Evolutionary conservation across 192 early-diverging fungal genomes (phyloP).

Genomic region (Backusella australiensis): DNA sequence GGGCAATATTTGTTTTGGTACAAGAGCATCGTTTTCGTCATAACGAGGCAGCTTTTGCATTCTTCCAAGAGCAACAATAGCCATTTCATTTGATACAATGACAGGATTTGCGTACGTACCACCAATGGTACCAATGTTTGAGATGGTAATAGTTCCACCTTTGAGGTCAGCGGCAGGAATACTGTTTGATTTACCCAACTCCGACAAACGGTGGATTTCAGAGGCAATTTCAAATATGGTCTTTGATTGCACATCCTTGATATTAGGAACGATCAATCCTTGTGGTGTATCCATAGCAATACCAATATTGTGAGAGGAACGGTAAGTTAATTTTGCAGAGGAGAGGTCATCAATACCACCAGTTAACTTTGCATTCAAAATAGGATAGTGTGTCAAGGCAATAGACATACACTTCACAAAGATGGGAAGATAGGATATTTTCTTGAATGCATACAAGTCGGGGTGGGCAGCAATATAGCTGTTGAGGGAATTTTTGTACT

Average conservation of each 20-base stretch:
- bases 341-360: constrained; percentile 36
- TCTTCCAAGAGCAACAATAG: constrained; percentile 89
- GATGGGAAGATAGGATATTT: constrained; percentile 94
- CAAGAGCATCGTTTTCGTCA: constrained; percentile 60
- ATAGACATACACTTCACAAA: constrained; percentile 89
- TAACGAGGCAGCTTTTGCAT: constrained; percentile 83
- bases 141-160: constrained; percentile 89
- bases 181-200: constrained; percentile 57
- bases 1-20: constrained; percentile 70
- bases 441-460: constrained; percentile 54
- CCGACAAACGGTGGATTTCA: constrained; percentile 75
- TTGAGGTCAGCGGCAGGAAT: constrained; percentile 67
- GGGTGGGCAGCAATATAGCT: constrained; percentile 46
- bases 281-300: constrained; percentile 98
- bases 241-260: constrained; percentile 87
- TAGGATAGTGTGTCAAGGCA: constrained; percentile 79
- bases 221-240: constrained; percentile 87
- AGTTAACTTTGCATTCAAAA: constrained; percentile 78
- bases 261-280: constrained; percentile 90
- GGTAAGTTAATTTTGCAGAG: constrained; percentile 64
- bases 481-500: constrained; percentile 69
- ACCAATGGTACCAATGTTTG: constrained; percentile 94
- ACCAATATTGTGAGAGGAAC: constrained; percentile 86
- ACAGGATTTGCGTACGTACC: constrained; percentile 90
- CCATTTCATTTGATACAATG: constrained; percentile 81